A percentile compares a stretch with the other conserved stretches of the same genome.
Evolutionary conservation across 2,329 filamentous ascomycete genomes (phyloP).

Genomic region (Xylaria polymorpha): DNA sequence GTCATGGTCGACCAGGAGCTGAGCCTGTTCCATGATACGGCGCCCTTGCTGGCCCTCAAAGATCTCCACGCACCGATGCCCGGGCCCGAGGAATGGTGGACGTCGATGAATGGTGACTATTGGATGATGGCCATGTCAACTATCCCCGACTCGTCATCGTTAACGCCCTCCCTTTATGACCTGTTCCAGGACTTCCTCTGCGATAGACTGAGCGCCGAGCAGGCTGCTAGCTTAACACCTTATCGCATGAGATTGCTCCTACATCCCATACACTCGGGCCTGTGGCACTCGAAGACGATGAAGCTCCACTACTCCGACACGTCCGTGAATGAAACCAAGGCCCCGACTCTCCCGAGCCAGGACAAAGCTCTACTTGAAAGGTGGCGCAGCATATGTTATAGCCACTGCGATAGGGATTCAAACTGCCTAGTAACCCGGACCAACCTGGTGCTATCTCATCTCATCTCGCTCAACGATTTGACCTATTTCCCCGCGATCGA

Average conservation of each 20-base stretch:
- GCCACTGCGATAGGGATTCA: conserved; percentile 59
- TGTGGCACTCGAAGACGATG: conserved; percentile 73
- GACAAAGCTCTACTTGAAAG: conserved; percentile 71
- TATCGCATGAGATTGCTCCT: conserved; percentile 74
- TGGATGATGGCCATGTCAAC: conserved; percentile 71
- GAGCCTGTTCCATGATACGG: conserved; percentile 72
- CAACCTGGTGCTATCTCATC: conserved; percentile 76
- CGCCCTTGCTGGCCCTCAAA: conserved; percentile 71
- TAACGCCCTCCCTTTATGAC: conserved; percentile 70
- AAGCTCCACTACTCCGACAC: conserved; percentile 73
- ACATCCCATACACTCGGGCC: conserved; percentile 73
- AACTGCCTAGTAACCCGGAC: conserved; percentile 70
- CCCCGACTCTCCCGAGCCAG: conserved; percentile 67
- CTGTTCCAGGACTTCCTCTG: conserved; percentile 76
- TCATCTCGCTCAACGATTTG: conserved; percentile 75
- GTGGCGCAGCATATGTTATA: conserved; percentile 74
- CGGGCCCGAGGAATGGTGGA: conserved; percentile 70
- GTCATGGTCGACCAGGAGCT: conserved; percentile 80
- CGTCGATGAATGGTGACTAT: conserved; percentile 65
- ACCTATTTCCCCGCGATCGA: conserved; percentile 76
- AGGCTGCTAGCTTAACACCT: conserved; percentile 56
- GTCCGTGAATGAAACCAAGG: conserved; percentile 39
- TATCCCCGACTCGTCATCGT: conserved; percentile 57
- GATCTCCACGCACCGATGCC: conserved; percentile 75
- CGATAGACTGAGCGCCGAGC: conserved; percentile 58